Base-by-base conservation (phyloP, 768 basidiomycete genomes). In the Agrocybe chaxingu region DNA sequence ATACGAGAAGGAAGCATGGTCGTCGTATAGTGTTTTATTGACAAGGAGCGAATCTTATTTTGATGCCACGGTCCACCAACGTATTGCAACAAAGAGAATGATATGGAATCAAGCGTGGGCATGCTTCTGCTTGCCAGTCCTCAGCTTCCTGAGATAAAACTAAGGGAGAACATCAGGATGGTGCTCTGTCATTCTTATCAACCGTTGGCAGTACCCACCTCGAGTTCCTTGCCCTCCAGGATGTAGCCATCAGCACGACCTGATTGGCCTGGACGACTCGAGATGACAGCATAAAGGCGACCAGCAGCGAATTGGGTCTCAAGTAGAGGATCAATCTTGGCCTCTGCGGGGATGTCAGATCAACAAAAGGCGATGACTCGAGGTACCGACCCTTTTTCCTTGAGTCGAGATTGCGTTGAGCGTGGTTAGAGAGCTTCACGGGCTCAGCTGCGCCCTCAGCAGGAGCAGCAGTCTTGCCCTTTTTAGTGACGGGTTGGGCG, bases 231-330 rank as follows among this genome's bases (percentile, higher is more conserved):
- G 66, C 97, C 97, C 79, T 99, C 97, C 47, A 99, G 84, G 56
- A 99, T 77, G 74, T 98, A 98, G 46, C 97, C 97, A 70, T 99
- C 97, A 50, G 89, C 85, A 58, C 97, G 93, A 29, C 97, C 97
- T 49, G 85, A 89, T 72, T 99, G 97, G 36, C 97, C 97, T 50
- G 97, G 97, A 70, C 97, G 86, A 70, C 92, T 95, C 52, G 93
- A 85, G 70, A 99, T 88, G 61, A 77, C 64, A 57, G 97, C 97
- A 67, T 98, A 95, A 56, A 99, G 81, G 71, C 97, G 94, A 70
- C 97, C 94, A 66, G 94, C 91, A 62, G 84, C 79, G 65, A 98
- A 97, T 66, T 96, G 95, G 40, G 78, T 64, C 72, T 96, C 94
- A 57, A 98, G 82, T 45, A 95, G 77, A 48, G 84, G 72, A 67